Evolutionary conservation across 805 yeast genomes (phyloP).

Genomic region (Spathaspora hagerdaliae): DNA sequence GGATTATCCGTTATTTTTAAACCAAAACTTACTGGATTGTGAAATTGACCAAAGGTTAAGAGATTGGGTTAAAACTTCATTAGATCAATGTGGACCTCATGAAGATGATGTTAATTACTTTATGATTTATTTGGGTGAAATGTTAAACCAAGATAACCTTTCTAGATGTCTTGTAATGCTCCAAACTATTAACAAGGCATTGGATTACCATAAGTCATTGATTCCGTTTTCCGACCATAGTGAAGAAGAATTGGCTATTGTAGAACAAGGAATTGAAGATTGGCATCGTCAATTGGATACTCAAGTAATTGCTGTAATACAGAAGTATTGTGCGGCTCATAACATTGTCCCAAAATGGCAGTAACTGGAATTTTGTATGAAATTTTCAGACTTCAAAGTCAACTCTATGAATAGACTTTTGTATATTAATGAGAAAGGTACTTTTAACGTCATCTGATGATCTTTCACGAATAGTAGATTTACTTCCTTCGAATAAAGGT

Average conservation of each 20-base stretch:
- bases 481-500: constrained; percentile 50
- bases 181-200: constrained; percentile 2
- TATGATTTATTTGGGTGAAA: constrained; percentile 13
- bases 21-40: constrained; percentile 3
- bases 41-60: constrained; percentile 15
- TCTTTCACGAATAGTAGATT: constrained; percentile 27
- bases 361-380: background rate
- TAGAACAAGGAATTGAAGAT: constrained; percentile 7
- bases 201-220: constrained; percentile 1
- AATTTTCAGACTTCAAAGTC: no score
- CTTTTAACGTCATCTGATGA: constrained; percentile 17
- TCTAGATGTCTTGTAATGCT: constrained; percentile 16
- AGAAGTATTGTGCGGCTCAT: background rate
- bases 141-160: constrained; percentile 13
- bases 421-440: constrained; percentile 10
- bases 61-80: constrained; percentile 24
- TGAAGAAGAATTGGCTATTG: constrained; percentile 1
- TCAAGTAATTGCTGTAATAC: background rate
- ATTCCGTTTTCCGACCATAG: background rate
- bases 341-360: background rate
- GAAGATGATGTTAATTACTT: constrained; percentile 24
- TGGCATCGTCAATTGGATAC: constrained; percentile 7
- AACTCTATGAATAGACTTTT: background rate
- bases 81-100: constrained; percentile 34
- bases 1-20: constrained; percentile 13